Conservation (phyloP, 2,329 filamentous ascomycete species). For the Talaromyces funiculosus region DNA sequence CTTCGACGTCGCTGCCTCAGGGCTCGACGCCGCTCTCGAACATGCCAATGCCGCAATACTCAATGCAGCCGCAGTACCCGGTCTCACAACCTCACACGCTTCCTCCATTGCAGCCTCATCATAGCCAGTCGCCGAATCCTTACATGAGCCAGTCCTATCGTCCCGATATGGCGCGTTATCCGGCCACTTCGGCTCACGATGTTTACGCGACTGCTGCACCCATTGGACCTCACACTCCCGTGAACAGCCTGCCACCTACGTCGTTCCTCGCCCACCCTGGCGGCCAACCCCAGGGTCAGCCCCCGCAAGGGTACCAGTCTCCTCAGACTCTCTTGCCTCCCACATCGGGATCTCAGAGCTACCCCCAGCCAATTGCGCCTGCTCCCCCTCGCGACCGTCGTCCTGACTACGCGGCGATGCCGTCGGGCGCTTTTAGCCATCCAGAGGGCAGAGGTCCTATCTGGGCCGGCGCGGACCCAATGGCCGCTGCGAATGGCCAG, state of each 20-base stretch:
- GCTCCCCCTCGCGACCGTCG: slow-evolving; percentile 53
- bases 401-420: slow-evolving; percentile 62
- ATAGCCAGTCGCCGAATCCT: slow-evolving; percentile 39
- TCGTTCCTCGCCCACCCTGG: slow-evolving; percentile 39
- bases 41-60: slow-evolving; percentile 44
- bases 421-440: slow-evolving; percentile 59
- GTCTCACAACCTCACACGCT: slow-evolving; percentile 41
- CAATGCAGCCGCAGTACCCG: slow-evolving; percentile 42
- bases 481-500: slow-evolving; percentile 35
- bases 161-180: slow-evolving; percentile 40
- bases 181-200: slow-evolving; percentile 36
- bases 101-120: slow-evolving; percentile 43
- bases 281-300: slow-evolving; percentile 34
- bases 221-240: slow-evolving; percentile 38
- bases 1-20: slow-evolving; percentile 42
- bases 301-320: slow-evolving; percentile 35
- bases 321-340: slow-evolving; percentile 57
- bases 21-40: slow-evolving; percentile 41
- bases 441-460: slow-evolving; percentile 52
- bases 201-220: slow-evolving; percentile 38
- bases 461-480: slow-evolving; percentile 40
- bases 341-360: slow-evolving; percentile 59
- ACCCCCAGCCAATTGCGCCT: slow-evolving; percentile 70
- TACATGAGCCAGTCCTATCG: slow-evolving; percentile 40
- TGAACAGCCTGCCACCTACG: slow-evolving; percentile 39